Percentiles rank a stretch among this genome's conserved stretches.
phyloP scores from a whole-genome alignment of 1,284 basidiomycete genomes.

The Gastroboletus turbinatus region DNA sequence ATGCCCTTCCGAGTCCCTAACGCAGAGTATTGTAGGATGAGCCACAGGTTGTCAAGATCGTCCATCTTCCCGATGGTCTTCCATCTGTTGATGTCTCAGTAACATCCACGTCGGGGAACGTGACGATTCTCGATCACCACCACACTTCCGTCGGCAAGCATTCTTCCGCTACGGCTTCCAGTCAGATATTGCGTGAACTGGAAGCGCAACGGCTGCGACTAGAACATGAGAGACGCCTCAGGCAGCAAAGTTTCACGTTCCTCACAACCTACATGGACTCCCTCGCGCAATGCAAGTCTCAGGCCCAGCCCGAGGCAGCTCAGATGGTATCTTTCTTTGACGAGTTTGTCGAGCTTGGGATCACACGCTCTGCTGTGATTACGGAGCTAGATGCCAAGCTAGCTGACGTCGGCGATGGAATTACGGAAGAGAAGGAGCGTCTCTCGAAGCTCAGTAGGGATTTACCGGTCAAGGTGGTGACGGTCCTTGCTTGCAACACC shows the following conservation, averaged over 20 bases:
- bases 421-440: conserved; percentile 13
- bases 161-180: not conserved
- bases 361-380: conserved; percentile 15
- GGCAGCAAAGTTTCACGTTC: conserved; percentile 23
- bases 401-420: conserved; percentile 6
- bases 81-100: conserved; percentile 14
- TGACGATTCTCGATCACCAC: conserved; percentile 22
- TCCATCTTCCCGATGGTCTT: conserved; percentile 13
- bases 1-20: not conserved
- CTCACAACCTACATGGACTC: conserved; percentile 31
- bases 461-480: conserved; percentile 9
- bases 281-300: conserved; percentile 22
- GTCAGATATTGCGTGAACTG: conserved; percentile 10
- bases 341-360: conserved; percentile 24
- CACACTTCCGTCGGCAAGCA: not conserved
- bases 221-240: conserved; percentile 20
- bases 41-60: conserved; percentile 19
- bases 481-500: conserved; percentile 7
- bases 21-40: conserved; percentile 9
- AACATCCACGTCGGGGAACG: conserved; percentile 6
- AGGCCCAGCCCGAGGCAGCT: conserved; percentile 5
- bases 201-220: conserved; percentile 13
- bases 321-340: conserved; percentile 25
- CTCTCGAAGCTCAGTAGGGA: conserved; percentile 1
- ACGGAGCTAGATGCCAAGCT: conserved; percentile 21